Base-by-base conservation (phyloP, 2,329 filamentous ascomycete species). In the Cladophialophora psammophila region DNA sequence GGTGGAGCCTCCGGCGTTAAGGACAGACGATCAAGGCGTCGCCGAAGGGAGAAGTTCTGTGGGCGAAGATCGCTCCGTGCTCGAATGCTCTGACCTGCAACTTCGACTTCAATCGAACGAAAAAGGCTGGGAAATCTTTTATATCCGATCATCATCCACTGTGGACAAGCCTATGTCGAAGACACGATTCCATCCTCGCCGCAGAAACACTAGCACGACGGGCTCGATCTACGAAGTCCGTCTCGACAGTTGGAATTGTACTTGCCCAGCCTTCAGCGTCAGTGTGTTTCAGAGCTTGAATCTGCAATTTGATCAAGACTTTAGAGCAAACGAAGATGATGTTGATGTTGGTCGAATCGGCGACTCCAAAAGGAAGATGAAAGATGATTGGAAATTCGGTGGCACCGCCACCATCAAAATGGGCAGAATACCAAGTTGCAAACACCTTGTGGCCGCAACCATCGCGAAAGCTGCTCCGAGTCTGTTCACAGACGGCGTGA, bases 401-500 rank as follows among this genome's bases (percentile, higher is more conserved):
- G 80, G 80, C 13, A 75, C 73, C 5, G 63, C 79, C 42, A 75
- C 75, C 5, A 53, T 54, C 26, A 50, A 42, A 58, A 6, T 36
- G 12, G 15, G 72, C 69, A 2, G 75, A 71, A 86, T 88, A 62
- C 84, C 85, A 5, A 73, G 91, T 79, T 99, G 94, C 77, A 97
- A 97, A 80, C 94, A 99, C 78, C 79, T 98, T 5, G 85, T 98
- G 15, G 94, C 94, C 1, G 96, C 92, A 77, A 79, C 94, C 48
- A 77, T 98, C 63, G 89, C 85, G 5, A 89, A 92, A 76, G 82
- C 84, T 55, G 94, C 91, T 81, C 76, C 76, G 0, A 77, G 69
- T 2, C 77, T 88, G 34, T 85, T 95, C 71, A 85, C 83, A 4
- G 74, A 74, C 0, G 86, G 86, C 72, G 83, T 90, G 15, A 83